These are phyloP conservation scores for Pichia membranifaciens DNA, from an alignment of 805 yeast species.

Conservation along the genomic window DNA sequence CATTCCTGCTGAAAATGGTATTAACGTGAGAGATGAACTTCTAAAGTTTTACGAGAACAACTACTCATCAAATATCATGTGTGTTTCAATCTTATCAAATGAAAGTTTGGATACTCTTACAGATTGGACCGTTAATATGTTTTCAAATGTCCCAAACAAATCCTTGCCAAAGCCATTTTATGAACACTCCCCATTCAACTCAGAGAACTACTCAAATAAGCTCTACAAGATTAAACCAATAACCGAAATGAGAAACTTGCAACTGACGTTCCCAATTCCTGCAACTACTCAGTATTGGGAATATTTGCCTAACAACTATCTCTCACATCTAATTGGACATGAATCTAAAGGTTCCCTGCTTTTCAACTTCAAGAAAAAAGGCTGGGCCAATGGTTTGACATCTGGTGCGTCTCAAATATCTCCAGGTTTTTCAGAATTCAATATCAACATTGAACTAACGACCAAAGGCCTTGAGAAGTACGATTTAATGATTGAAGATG, in stretches of 20 bases:
- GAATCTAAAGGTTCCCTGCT: slow-evolving; percentile 85
- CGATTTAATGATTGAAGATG: slow-evolving; percentile 48
- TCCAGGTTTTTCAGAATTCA: slow-evolving; percentile 60
- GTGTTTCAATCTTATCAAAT: slow-evolving; percentile 75
- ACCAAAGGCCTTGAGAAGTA: slow-evolving; percentile 61
- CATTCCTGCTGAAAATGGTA: slow-evolving; percentile 51
- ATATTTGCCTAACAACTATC: slow-evolving; percentile 63
- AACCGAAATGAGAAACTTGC: slow-evolving; percentile 67
- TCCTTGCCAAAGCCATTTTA: slow-evolving; percentile 41
- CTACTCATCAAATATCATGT: slow-evolving; percentile 87
- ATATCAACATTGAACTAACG: slow-evolving; percentile 72
- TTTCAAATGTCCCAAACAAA: slow-evolving; percentile 55
- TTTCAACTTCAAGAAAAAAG: slow-evolving; percentile 57
- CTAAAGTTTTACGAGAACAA: slow-evolving; percentile 64
- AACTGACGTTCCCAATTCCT: slow-evolving; percentile 67
- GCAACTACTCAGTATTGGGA: slow-evolving; percentile 64
- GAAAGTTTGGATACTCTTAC: slow-evolving; percentile 70
- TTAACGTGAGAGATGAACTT: slow-evolving; percentile 77
- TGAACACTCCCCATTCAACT: slow-evolving; percentile 40
- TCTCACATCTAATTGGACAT: slow-evolving; percentile 83
- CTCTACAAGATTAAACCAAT: slow-evolving; percentile 71
- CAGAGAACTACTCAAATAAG: slow-evolving; percentile 43
- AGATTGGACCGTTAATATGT: slow-evolving; percentile 61
- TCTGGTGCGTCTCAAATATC: slow-evolving; percentile 67
- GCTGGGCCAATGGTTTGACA: slow-evolving; percentile 77